Conservation (phyloP, 75 land plant genomes). For the Cupressus sempervirens region DNA sequence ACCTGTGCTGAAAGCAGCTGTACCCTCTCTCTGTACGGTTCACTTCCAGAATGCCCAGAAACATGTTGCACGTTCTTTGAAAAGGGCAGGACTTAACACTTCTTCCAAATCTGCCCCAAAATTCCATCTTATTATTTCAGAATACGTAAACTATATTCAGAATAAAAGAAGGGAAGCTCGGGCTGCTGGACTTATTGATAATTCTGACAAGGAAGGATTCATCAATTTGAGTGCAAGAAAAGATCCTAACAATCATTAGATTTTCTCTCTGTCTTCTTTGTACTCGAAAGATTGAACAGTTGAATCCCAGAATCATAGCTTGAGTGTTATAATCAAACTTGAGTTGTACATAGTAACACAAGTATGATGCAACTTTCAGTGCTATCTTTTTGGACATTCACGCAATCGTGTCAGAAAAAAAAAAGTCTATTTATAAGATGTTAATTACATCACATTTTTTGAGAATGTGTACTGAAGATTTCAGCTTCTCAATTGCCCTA, state of each 20-base stretch:
- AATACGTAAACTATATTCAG: conserved; percentile 73
- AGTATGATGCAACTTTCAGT: background rate
- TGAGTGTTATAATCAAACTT: background rate
- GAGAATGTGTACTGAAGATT: background rate
- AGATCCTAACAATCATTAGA: conserved; percentile 7
- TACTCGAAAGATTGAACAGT: background rate
- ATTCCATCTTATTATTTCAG: conserved; percentile 62
- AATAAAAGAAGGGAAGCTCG: conserved; percentile 47
- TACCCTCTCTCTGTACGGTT: conserved; percentile 53
- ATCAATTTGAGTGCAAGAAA: background rate
- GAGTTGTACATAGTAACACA: background rate
- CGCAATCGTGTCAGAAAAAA: background rate
- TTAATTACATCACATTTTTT: background rate
- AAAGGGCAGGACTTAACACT: conserved; percentile 56
- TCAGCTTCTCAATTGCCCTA: background rate
- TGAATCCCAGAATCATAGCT: background rate
- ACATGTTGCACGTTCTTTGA: conserved; percentile 46
- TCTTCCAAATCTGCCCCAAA: conserved; percentile 58
- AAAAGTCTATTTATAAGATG: background rate
- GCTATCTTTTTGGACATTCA: background rate
- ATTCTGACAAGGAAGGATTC: conserved; percentile 3
- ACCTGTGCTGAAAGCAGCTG: conserved; percentile 66
- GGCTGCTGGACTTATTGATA: conserved; percentile 4
- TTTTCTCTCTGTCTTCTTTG: background rate
- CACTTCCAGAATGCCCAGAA: conserved; percentile 69